Percentiles rank a stretch among this genome's conserved stretches.
Evolutionary conservation across 208 protist genomes (phyloP).

Genomic region (Crithidia brevicula): DNA sequence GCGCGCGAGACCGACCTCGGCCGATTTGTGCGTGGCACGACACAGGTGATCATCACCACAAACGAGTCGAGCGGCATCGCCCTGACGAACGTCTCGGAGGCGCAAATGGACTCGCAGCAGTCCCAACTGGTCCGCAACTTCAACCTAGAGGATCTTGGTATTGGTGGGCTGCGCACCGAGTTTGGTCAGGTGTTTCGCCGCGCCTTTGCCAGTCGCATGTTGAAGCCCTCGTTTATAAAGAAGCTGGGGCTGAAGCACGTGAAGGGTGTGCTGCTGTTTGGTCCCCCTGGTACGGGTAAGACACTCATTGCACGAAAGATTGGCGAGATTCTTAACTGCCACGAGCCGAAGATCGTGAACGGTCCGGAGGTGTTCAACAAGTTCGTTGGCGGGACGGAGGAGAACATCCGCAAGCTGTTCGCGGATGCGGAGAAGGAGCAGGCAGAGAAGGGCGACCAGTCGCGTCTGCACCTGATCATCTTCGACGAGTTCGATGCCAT

Average conservation of each 20-base stretch:
- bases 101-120: constrained; percentile 85
- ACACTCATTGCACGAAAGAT: constrained; percentile 99
- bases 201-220: constrained; percentile 98
- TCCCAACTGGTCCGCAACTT: constrained; percentile 82
- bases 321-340: constrained; percentile 98
- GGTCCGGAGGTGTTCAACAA: constrained; percentile 99
- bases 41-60: constrained; percentile 49
- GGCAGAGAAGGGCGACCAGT: constrained; percentile 93
- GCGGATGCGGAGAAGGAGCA: constrained; percentile 96
- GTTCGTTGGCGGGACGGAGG: constrained; percentile 99
- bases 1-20: constrained; percentile 36
- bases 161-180: constrained; percentile 96
- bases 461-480: constrained; percentile 99
- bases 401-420: constrained; percentile 99
- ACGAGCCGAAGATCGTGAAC: constrained; percentile 97
- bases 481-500: constrained; percentile 99
- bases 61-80: constrained; percentile 70
- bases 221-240: constrained; percentile 93
- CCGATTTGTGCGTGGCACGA: constrained; percentile 37
- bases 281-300: constrained; percentile 99
- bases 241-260: constrained; percentile 98
- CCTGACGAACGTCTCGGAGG: constrained; percentile 75
- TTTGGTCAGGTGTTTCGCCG: constrained; percentile 98
- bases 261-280: constrained; percentile 98
- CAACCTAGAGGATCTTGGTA: constrained; percentile 94